Evolutionary conservation across 225 moss, liverwort and hornwort species (phyloP).

Genomic region (Lunularia cruciata): DNA sequence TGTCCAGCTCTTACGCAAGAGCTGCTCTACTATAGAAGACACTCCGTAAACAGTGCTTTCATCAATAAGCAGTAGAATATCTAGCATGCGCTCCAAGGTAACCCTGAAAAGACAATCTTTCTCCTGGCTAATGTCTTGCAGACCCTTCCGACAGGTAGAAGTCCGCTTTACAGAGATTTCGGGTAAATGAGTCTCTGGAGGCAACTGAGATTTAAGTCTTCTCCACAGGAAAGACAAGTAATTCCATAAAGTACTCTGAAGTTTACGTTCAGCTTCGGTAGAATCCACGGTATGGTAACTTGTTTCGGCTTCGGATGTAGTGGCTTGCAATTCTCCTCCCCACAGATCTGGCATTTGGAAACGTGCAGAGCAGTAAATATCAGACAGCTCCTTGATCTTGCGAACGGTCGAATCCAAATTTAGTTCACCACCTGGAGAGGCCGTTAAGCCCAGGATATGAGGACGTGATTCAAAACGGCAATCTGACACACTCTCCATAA

Average conservation of each 20-base stretch:
- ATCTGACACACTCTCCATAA: slow-evolving; percentile 10
- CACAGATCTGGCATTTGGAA: slow-evolving; percentile 26
- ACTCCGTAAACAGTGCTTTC: slow-evolving; percentile 32
- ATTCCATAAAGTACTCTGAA: background rate
- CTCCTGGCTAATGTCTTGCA: background rate
- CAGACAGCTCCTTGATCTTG: slow-evolving; percentile 18
- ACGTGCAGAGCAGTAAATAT: slow-evolving; percentile 15
- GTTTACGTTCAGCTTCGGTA: background rate
- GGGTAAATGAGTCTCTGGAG: background rate
- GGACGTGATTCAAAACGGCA: slow-evolving; percentile 20
- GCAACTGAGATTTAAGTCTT: background rate
- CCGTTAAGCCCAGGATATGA: slow-evolving; percentile 34
- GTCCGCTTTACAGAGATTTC: no score
- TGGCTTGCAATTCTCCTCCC: slow-evolving; percentile 13
- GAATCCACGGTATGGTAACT: slow-evolving; percentile 7
- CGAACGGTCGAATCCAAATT: background rate
- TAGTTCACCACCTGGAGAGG: slow-evolving; percentile 28
- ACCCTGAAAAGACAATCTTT: background rate
- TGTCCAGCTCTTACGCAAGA: background rate
- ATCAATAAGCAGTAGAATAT: slow-evolving; percentile 14
- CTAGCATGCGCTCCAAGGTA: slow-evolving; percentile 18
- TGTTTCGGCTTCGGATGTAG: slow-evolving; percentile 15
- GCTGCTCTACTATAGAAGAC: slow-evolving; percentile 10
- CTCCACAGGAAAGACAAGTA: background rate
- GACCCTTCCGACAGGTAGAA: background rate